phyloP scores from a whole-genome alignment of 345 rosid species.

The Trapa bicornis region DNA sequence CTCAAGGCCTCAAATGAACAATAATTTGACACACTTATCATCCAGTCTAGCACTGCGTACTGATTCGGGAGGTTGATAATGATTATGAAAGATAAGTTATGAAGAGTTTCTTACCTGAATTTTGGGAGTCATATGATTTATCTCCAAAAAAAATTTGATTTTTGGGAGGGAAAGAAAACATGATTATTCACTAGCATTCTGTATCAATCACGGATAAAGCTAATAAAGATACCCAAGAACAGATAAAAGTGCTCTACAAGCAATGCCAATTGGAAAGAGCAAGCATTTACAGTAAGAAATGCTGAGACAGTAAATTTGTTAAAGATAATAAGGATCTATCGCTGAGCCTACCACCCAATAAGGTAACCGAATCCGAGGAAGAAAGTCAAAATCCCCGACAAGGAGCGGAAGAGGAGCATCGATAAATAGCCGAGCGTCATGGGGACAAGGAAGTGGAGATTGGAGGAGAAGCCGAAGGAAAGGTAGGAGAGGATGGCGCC shows the following conservation, averaged over 20 bases:
- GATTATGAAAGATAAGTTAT: not conserved
- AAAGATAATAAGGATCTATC: not conserved
- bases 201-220: not conserved
- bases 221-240: not conserved
- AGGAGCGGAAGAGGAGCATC: constrained; percentile 53
- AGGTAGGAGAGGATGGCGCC: constrained; percentile 68
- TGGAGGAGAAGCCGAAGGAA: constrained; percentile 80
- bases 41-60: not conserved
- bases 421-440: constrained; percentile 66
- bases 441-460: constrained; percentile 80
- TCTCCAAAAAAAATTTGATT: not conserved
- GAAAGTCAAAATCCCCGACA: constrained; percentile 65
- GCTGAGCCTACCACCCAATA: constrained; percentile 61
- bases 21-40: not conserved
- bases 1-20: not conserved
- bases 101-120: not conserved
- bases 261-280: not conserved
- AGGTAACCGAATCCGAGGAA: constrained; percentile 66
- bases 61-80: not conserved
- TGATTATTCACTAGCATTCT: too few relatives aligned
- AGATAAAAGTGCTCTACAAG: not conserved
- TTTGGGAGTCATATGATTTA: not conserved
- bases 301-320: not conserved
- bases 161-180: not conserved
- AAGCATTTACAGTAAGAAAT: not conserved